Evolutionary conservation across 2,329 filamentous ascomycete species (phyloP).

Genomic region (Magnaporthiopsis rhizophila): DNA sequence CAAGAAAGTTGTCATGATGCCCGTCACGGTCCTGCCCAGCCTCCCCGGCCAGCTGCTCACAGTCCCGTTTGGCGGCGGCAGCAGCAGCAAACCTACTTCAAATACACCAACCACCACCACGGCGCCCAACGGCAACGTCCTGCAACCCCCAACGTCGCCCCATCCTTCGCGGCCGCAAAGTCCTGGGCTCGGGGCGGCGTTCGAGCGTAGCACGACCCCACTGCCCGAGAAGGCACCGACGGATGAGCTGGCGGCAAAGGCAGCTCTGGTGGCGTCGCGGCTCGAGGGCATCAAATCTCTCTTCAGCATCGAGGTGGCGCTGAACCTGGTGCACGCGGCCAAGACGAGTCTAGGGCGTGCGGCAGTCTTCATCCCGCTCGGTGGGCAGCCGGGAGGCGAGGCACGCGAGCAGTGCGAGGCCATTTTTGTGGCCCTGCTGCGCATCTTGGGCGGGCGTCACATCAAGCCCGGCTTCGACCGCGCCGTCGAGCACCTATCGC

Average conservation of each 20-base stretch:
- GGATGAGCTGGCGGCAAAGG: slow-evolving; percentile 89
- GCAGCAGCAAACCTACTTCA: slow-evolving; percentile 6
- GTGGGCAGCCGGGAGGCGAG: slow-evolving; percentile 71
- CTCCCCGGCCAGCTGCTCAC: slow-evolving; percentile 53
- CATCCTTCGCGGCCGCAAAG: slow-evolving; percentile 41
- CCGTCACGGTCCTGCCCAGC: slow-evolving; percentile 78
- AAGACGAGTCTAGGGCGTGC: slow-evolving; percentile 83
- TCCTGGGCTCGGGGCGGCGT: slow-evolving; percentile 27
- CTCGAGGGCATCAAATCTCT: slow-evolving; percentile 91
- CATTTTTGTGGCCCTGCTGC: slow-evolving; percentile 79
- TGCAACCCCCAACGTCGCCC: slow-evolving; percentile 25
- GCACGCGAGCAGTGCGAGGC: slow-evolving; percentile 81
- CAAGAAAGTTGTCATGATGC: slow-evolving; percentile 99
- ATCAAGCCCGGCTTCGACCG: slow-evolving; percentile 91
- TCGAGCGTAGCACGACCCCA: slow-evolving; percentile 18
- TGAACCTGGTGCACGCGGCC: slow-evolving; percentile 80
- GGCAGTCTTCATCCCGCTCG: slow-evolving; percentile 72
- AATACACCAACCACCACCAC: background rate
- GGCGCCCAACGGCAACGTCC: slow-evolving; percentile 20
- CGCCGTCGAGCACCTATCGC: slow-evolving; percentile 81
- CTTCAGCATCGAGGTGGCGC: slow-evolving; percentile 92
- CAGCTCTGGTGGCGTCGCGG: slow-evolving; percentile 92
- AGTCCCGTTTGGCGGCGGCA: slow-evolving; percentile 42
- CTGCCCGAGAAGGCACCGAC: slow-evolving; percentile 60
- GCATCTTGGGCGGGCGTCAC: slow-evolving; percentile 77